Base-by-base conservation (phyloP, 2,329 filamentous ascomycete genomes). In the Colletotrichum euphorbiae region DNA sequence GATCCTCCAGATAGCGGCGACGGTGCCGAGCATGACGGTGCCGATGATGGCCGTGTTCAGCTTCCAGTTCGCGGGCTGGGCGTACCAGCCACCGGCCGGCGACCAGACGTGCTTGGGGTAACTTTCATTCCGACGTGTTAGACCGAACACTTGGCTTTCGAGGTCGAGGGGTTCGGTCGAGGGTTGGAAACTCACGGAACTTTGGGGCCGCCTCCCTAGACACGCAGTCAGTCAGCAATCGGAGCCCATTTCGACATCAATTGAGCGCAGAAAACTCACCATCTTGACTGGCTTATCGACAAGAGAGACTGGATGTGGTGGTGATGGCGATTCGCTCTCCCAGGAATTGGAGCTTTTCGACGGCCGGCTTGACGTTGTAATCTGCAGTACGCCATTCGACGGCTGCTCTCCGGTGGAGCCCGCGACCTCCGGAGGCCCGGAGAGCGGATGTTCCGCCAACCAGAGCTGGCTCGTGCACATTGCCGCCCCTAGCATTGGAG, bases 81-180 rank as follows among this genome's bases (percentile, higher is more conserved):
- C 84, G 82, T 99, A 99, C 96, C 96, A 99, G 82, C 96, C 96
- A 87, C 96, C 96, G 72, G 95, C 87, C 70, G 96, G 96, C 77
- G 96, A 98, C 96, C 96, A 99, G 87, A 99, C 93, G 87, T 99
- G 95, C 87, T 97, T 98, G 80, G 94, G 94, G 83, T 97, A 97
- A 78, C 93, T 97, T 75, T 52, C 45, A 38, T 17, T n/a, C 28
- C 58, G 46, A n/a, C 24, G 24, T 15, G 69, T 69, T 62, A 62
- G 66, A 57, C 50, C 54, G 42, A 42, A 54, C 17, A n/a, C 19
- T 8, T 19, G 40, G 61, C 56, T 61, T 71, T 75, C 71, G 72
- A 75, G 68, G 28, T 28, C 28, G 28, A 28, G 62, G 38, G 46
- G 52, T 46, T n/a, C 40, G 52, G 43, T 52, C 58, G 46, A 17